Evolutionary conservation across 495 filamentous ascomycete genomes (phyloP), one percentile per base, ranked within the genome.

Genomic region (Trichoderma gamsii): DNA sequence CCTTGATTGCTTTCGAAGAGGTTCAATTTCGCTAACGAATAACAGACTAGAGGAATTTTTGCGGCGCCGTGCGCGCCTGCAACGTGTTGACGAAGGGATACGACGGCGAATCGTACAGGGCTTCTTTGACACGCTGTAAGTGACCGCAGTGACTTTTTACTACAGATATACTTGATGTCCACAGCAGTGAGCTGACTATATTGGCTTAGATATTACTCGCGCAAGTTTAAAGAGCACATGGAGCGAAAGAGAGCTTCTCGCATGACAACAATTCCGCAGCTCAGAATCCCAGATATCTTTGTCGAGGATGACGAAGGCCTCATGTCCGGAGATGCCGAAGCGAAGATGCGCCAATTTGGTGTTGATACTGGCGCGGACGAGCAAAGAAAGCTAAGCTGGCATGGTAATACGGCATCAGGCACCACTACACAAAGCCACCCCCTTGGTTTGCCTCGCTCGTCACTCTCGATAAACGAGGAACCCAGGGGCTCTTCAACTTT

Each of bases 61-160:
- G 29, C 90, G 93, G 56, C 92, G 95, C 25, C 90, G 93, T 25
- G 89, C 92, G 44, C 88, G 94, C 35, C 83, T 99, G 18, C 92
- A 97, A 74, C 89, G 93, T 64, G 95, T 99, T n/a, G 91, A 99
- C 74, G 93, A 99, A 76, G 92, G 92, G 70, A 91, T 98, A 66
- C 89, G 90, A 49, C 86, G 95, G 52, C 90, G 92, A 66, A 86
- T 92, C 38, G 95, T 99, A 7, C 85, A 91, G 18, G 92, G 93
- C 38, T 99, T 99, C 83, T 97, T 99, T 79, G 90, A 97, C 73
- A 98, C 93, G 27, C 81, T 98, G 76, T 94, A 80, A 69, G 79
- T 73, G 51, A 27, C 15, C 25, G 7, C 29, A 21, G 23, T 32
- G 65, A 21, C 23, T 21, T 11, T 7, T 3, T 16, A 27, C 23